Evolutionary conservation across 768 basidiomycete genomes (phyloP), one percentile per base, ranked within the genome.

Genomic region (Suillus placidus): DNA sequence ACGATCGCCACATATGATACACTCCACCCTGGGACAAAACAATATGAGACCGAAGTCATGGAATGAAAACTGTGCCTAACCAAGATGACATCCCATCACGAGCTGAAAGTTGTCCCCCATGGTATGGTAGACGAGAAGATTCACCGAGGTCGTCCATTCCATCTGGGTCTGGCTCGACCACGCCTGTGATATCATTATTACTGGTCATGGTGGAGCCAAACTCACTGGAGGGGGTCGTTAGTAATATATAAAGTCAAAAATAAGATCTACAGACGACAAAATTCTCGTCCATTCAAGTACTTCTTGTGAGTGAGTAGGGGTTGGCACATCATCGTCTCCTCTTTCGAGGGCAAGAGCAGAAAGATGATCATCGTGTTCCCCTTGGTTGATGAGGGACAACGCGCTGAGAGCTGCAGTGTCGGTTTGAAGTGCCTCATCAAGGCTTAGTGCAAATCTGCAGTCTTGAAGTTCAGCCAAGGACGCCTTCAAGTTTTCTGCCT

Each of bases 1-100:
- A 13, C 18, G 23, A n/a, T 86, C 85, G 13, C 73, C 68, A 66
- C 84, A 86, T 38, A 82, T 79, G 12, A 79, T 67, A 56, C 84
- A 85, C 52, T 77, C 71, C 3, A 74, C 71, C 3, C 78, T 80
- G 45, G 9, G 54, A 38, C 23, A 18, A 38, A 38, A 14, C 8
- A 26, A 38, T 18, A 9, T 58, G 5, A 58, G 56, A 9, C 26
- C 8, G 3, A 38, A 9, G 37, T 26, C 37, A 2, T 16, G 3
- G 1, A 26, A 10, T 38, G 2, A 10, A 9, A 23, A 26, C 9
- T 58, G 23, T 16, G 16, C 23, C 56, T 38, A 10, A 58, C 56
- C 56, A 16, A 38, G 56, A 18, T 38, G 9, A 14, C 37, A 30
- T 60, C 16, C 8, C 6, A 30, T 40, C 38, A 3, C 26, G 26